Base-by-base conservation (phyloP, 306 rosid genomes). In the Senna siamea region DNA sequence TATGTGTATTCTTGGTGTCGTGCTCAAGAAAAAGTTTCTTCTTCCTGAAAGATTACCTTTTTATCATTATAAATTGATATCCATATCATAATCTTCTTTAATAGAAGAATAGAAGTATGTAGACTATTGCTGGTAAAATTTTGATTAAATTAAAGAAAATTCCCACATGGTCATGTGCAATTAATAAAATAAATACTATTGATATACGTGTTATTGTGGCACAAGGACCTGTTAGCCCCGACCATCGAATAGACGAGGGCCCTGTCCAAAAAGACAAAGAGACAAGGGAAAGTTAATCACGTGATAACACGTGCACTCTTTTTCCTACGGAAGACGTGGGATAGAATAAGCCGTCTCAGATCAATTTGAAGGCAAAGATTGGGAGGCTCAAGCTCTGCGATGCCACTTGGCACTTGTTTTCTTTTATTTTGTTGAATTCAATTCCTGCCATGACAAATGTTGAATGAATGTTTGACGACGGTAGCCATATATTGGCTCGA, bases 211-310 rank as follows among this genome's bases (percentile, higher is more conserved):
- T n/a, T n/a, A n/a, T n/a, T n/a, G 20, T 17, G 9, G 28, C 19
- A 17, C 17, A 35, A 61, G 7, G 26, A 35, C 26, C 67, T 17
- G 47, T 9, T 13, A 37, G n/a, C 2, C 48, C 20, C 9, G 35
- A 6, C 9, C 7, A n/a, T 61, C 1, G 10, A 30, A 9, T n/a
- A 1, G 67, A 61, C n/a, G 9, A 8, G 18, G 64, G 46, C n/a
- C n/a, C n/a, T n/a, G n/a, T n/a, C n/a, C n/a, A n/a, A n/a, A n/a
- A n/a, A n/a, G n/a, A n/a, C n/a, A n/a, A n/a, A n/a, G n/a, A n/a
- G n/a, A 61, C n/a, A 17, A 8, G 18, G 64, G 46, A 13, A 61
- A 61, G 48, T 35, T 37, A 61, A 35, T 61, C 67, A 35, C 48
- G 11, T 9, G 48, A 61, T 37, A 35, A 9, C 28, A 18, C 47